Conservation (phyloP, 192 early-diverging fungal species). For the Backusella circina region DNA sequence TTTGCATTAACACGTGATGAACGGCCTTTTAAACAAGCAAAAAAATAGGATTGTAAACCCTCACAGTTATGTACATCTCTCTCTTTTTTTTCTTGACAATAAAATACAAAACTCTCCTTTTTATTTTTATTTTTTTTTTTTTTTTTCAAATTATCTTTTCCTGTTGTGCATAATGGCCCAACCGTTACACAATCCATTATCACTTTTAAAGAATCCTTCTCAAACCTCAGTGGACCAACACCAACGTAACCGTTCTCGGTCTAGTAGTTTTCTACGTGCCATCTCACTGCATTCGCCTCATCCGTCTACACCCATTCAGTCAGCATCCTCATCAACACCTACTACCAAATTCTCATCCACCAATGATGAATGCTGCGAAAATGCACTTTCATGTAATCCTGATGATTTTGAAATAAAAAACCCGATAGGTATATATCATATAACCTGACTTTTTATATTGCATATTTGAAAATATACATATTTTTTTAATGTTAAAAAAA, state of each 20-base stretch:
- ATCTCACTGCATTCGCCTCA: slow-evolving; percentile 5
- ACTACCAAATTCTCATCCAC: background rate
- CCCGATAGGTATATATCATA: slow-evolving; percentile 23
- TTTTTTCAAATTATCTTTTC: background rate
- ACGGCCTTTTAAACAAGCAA: background rate
- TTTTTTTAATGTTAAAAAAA: background rate
- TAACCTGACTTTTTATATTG: background rate
- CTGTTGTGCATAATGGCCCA: slow-evolving; percentile 1
- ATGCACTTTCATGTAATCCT: slow-evolving; percentile 5
- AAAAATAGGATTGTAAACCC: too few relatives aligned
- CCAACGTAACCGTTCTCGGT: background rate
- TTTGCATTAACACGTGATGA: background rate
- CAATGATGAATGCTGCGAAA: background rate
- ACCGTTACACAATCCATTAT: slow-evolving; percentile 9
- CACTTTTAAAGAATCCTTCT: background rate
- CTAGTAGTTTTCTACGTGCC: slow-evolving; percentile 1
- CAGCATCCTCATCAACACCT: background rate
- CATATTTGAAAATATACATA: background rate
- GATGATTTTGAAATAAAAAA: slow-evolving; percentile 32
- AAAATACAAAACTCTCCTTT: background rate
- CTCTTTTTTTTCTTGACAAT: background rate
- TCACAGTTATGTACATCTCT: too few relatives aligned
- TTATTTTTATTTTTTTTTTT: background rate
- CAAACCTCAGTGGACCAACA: background rate
- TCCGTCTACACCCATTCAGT: background rate